Base-by-base conservation (phyloP, 495 filamentous ascomycete genomes). In the Aspergillus carlsbadensis region DNA sequence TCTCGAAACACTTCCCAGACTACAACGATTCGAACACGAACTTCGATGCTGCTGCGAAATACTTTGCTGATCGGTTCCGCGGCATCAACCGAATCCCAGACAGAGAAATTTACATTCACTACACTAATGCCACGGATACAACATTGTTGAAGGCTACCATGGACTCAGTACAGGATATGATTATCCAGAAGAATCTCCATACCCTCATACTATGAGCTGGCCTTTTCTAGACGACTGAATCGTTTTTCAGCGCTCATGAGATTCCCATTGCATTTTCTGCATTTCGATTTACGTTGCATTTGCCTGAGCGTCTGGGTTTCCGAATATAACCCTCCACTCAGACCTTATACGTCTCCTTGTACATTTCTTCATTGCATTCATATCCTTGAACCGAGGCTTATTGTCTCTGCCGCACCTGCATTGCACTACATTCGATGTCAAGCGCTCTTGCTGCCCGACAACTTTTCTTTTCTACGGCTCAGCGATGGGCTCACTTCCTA, bases 101-200 rank as follows among this genome's bases (percentile, higher is more conserved):
- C 51, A 89, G 92, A 68, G 92, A 97, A 65, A 90, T 95, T 57
- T 97, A 97, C 62, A 88, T 91, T 47, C 91, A 97, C 66, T 91
- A 89, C 65, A 97, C 92, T 18, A 96, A 96, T 62, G 92, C 92
- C 6, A 97, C 92, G 10, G 92, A 97, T 70, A 97, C 92, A 33
- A 94, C 95, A 67, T 74, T 98, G 50, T 79, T 98, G 52, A 97
- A 96, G 75, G 95, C 93, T 61, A 98, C 94, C 21, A 98, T 98
- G 94, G 82, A 84, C 52, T 95, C 89, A 24, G 94, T 98, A 33
- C 94, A 98, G 68, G 94, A 98, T 68, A 98, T 98, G 89, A 98
- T 98, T 71, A 93, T 98, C 62, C 94, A 98, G 78, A 88, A 91
- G 71, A 98, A 98, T 72, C 80, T 98, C 55, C 90, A 96, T 75